phyloP scores from a whole-genome alignment of 208 protist genomes.

The Leishmania tarentolae region DNA sequence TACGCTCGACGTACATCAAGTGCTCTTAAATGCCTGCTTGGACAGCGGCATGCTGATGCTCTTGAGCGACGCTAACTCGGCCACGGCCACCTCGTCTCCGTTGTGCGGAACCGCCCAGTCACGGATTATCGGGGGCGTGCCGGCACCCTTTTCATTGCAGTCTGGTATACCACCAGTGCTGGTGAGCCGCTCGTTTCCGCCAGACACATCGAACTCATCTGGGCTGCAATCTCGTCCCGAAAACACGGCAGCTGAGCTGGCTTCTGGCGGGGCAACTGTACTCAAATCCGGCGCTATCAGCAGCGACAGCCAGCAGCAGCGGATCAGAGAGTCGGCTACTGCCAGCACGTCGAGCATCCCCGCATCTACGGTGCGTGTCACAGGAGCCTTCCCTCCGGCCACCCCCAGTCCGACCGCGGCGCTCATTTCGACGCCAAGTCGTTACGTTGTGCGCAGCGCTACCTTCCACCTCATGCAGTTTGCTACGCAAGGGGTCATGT shows the following conservation, averaged over 20 bases:
- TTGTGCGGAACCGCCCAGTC: not conserved
- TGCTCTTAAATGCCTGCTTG: slow-evolving; percentile 45
- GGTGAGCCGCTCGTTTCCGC: not conserved
- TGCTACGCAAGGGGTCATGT: slow-evolving; percentile 67
- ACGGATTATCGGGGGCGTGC: not conserved
- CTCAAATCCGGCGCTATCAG: not conserved
- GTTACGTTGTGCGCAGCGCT: slow-evolving; percentile 47
- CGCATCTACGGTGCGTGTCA: not conserved
- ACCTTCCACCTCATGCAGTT: slow-evolving; percentile 79
- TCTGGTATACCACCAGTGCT: not conserved
- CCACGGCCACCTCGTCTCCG: not conserved
- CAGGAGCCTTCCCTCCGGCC: not conserved
- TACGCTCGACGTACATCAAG: slow-evolving; percentile 38
- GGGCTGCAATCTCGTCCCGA: not conserved
- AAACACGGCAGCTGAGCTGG: not conserved
- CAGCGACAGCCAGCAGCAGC: slow-evolving; percentile 1
- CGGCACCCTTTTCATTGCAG: not conserved
- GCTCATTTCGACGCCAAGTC: not conserved
- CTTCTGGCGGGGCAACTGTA: not conserved
- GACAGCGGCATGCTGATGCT: slow-evolving; percentile 51
- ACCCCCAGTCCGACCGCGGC: not conserved
- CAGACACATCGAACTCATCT: not conserved
- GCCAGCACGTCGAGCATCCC: not conserved
- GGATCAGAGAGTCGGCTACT: not conserved
- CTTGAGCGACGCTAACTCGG: slow-evolving; percentile 10